Base-by-base conservation (phyloP, 768 basidiomycete species). In the Ephemerocybe angulata region DNA sequence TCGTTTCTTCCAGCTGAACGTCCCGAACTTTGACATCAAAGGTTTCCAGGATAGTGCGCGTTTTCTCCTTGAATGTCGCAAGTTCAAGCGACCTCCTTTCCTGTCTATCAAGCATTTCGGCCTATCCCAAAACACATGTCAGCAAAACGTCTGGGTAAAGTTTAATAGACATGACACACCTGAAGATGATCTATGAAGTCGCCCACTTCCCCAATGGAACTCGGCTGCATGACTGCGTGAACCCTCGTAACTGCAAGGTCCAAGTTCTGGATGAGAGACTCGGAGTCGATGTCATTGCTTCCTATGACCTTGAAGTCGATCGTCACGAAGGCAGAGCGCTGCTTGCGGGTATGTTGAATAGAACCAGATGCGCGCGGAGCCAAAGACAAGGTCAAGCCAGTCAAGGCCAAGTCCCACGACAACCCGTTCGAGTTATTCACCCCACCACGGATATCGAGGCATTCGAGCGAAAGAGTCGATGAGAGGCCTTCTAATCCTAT, bases 181-280 rank as follows among this genome's bases (percentile, higher is more conserved):
- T 90, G 91, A 38, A 92, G 74, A 61, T 92, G 79, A 64, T 96
- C 93, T 37, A 93, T 69, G 58, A 93, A 91, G 65, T 98, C 95
- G 15, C 88, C 90, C 7, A 98, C 74, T 65, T 96, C 90, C 21
- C 88, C 87, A 49, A 98, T 86, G 0, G 96, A 95, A 59, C 90
- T 91, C 10, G 95, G 87, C 67, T 94, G 93, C 88, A 97, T 87
- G 30, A 96, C 89, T 1, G 95, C 93, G 63, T 98, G 92, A 2
- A 93, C 83, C 67, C 88, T 90, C 7, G 81, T 83, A 22, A 95
- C 70, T 1, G 73, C 68, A 28, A 93, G 56, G 31, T 83, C 73
- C 25, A 90, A 66, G 5, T 65, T 64, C 47, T 76, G 66, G 29
- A 61, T 73, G 21, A 59, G 61, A 2, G 50, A 21, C 21, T 42